Percentiles rank a stretch among this genome's conserved stretches.
These are phyloP conservation scores for Pythium aquatile DNA, from an alignment of 352 stramenopile species.

Conservation along the genomic window DNA sequence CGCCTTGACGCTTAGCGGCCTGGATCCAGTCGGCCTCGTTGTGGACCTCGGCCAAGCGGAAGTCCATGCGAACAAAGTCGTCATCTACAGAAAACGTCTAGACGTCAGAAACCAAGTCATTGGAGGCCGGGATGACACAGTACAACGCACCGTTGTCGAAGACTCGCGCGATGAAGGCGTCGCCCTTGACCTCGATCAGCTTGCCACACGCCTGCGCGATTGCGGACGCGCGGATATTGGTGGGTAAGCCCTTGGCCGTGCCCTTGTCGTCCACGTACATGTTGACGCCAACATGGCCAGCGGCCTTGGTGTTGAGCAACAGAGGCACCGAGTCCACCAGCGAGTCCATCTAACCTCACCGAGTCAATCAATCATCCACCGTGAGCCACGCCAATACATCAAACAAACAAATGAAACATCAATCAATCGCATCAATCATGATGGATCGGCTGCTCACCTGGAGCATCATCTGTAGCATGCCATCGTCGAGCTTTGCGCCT, in stretches of 20 bases:
- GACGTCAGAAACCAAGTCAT: background rate
- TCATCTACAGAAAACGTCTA: constrained; percentile 42
- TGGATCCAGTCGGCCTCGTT: constrained; percentile 70
- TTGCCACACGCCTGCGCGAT: constrained; percentile 82
- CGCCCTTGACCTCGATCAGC: constrained; percentile 81
- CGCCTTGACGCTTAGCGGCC: constrained; percentile 50
- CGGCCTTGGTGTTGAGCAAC: constrained; percentile 73
- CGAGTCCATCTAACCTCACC: constrained; percentile 64
- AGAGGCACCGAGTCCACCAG: constrained; percentile 88
- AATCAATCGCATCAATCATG: background rate
- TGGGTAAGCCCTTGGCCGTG: constrained; percentile 77
- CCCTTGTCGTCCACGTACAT: constrained; percentile 92
- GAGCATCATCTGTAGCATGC: constrained; percentile 86
- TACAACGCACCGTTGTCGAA: constrained; percentile 78
- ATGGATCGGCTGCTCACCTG: constrained; percentile 25
- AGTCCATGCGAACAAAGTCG: constrained; percentile 82
- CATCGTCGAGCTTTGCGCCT: constrained; percentile 54
- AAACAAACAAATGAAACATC: background rate
- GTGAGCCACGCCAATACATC: background rate
- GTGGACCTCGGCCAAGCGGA: constrained; percentile 64
- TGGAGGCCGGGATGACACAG: background rate
- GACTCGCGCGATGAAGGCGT: constrained; percentile 85
- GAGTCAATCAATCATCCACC: background rate
- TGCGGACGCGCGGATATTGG: constrained; percentile 74
- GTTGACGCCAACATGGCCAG: constrained; percentile 77